Percentiles rank a stretch among this genome's conserved stretches.
Evolutionary conservation across 495 filamentous ascomycete genomes (phyloP).

Genomic region (Coniosporium apollinis): DNA sequence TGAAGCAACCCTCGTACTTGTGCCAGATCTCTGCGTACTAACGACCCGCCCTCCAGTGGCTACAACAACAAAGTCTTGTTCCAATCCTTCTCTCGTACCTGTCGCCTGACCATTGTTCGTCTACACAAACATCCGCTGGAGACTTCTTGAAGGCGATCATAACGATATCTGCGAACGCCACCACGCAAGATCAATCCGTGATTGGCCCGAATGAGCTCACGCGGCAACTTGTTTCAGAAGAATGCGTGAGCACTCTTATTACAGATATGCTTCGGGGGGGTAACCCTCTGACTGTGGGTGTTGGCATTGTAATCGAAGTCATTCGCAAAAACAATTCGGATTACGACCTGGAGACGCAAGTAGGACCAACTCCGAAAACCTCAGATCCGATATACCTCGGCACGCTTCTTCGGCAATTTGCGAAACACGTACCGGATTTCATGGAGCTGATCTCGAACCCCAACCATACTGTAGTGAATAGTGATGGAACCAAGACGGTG

Average conservation of each 20-base stretch:
- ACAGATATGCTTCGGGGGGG: slow-evolving; percentile 84
- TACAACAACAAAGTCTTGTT: slow-evolving; percentile 82
- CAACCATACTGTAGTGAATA: slow-evolving; percentile 41
- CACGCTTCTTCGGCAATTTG: slow-evolving; percentile 79
- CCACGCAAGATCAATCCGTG: slow-evolving; percentile 90
- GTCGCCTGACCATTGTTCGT: slow-evolving; percentile 59
- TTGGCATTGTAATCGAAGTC: slow-evolving; percentile 95
- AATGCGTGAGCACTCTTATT: slow-evolving; percentile 68
- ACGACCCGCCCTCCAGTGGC: slow-evolving; percentile 50
- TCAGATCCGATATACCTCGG: slow-evolving; percentile 96
- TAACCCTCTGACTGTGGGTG: slow-evolving; percentile 88
- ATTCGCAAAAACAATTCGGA: slow-evolving; percentile 99
- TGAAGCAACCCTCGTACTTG: too few relatives aligned
- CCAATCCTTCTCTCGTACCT: slow-evolving; percentile 77
- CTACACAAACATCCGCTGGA: slow-evolving; percentile 89
- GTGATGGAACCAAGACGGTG: slow-evolving; percentile 39
- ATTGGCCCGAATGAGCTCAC: slow-evolving; percentile 97
- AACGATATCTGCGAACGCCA: slow-evolving; percentile 95
- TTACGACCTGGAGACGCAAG: slow-evolving; percentile 80
- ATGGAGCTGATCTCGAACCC: slow-evolving; percentile 70
- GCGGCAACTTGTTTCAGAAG: slow-evolving; percentile 79
- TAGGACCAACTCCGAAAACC: slow-evolving; percentile 57
- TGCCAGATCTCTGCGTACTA: too few relatives aligned
- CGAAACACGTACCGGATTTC: slow-evolving; percentile 82
- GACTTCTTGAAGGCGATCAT: slow-evolving; percentile 99